Evolutionary conservation across 257 asterid genomes (phyloP), one percentile per base, ranked within the genome.

Genomic region (Cordia subcordata): DNA sequence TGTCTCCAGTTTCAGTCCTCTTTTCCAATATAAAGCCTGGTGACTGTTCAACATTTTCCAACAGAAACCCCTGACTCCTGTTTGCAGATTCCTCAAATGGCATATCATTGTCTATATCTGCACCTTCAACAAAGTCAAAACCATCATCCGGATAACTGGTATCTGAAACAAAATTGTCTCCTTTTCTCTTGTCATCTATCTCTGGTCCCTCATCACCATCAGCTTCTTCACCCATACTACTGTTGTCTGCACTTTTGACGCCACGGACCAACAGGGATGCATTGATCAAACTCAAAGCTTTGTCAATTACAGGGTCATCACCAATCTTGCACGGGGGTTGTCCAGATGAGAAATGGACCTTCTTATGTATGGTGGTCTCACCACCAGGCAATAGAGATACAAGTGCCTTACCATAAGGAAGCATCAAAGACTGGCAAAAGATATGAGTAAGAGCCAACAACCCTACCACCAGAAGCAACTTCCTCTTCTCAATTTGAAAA

Each of bases 341-440:
- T 39, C 35, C 13, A 35, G 60, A 52, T 17, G 70, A 55, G 47
- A 71, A 52, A n/a, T 15, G 63, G 13, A 32, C 55, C 61, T 71
- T 72, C 53, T 59, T 57, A 18, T 55, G 13, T 12, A 27, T 44
- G 3, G 49, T 42, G 60, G 56, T 37, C 21, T 70, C 70, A 21
- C 58, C 73, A 49, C 64, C 63, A n/a, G 88, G 83, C 27, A 84
- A 54, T 19, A 84, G 52, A 13, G 94, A 82, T 5, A 69, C 55
- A 49, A 89, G 92, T 13, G 86, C 86, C 46, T 70, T 79, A 11
- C 88, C 87, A 66, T 86, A 75, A 0, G 95, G 94, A 71, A 90
- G 94, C 86, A 90, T 81, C 76, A 87, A 58, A 44, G 96, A 73
- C 67, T 82, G 97, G 65, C 88, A 84, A 13, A 84, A 68, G 63